Percentiles rank a stretch among this genome's conserved stretches.
These are phyloP conservation scores for Cystobasidium sp. DNA, from an alignment of 1,284 basidiomycete species.

Conservation along the genomic window DNA sequence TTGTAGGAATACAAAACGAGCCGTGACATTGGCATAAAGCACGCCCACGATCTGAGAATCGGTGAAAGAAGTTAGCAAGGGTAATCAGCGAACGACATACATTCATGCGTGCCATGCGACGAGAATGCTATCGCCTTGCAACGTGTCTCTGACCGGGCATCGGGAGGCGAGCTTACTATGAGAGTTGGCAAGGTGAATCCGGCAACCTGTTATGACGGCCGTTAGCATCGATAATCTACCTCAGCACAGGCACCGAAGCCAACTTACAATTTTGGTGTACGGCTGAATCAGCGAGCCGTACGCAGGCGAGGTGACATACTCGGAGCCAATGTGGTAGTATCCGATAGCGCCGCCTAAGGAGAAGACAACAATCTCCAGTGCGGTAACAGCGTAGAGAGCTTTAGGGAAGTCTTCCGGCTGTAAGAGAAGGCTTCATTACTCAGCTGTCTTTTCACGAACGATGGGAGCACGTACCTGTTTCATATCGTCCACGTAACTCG, in stretches of 20 bases:
- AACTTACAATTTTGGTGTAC: slow-evolving; percentile 37
- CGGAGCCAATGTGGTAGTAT: slow-evolving; percentile 62
- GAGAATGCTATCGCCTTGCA: too few relatives aligned
- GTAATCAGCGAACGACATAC: background rate
- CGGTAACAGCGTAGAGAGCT: slow-evolving; percentile 59
- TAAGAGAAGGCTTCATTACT: slow-evolving; percentile 61
- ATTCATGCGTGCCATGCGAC: too few relatives aligned
- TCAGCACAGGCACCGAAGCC: too few relatives aligned
- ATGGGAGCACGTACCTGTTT: slow-evolving; percentile 50
- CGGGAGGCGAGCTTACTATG: slow-evolving; percentile 54
- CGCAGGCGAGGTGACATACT: slow-evolving; percentile 38
- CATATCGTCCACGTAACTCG: slow-evolving; percentile 60
- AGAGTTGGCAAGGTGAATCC: slow-evolving; percentile 63
- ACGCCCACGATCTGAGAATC: slow-evolving; percentile 53
- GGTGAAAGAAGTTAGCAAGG: slow-evolving; percentile 23
- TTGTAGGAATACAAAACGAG: slow-evolving; percentile 64
- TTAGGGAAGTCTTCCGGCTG: slow-evolving; percentile 65
- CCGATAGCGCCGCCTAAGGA: slow-evolving; percentile 67
- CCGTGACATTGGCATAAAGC: slow-evolving; percentile 59
- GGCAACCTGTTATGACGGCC: slow-evolving; percentile 42
- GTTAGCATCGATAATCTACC: too few relatives aligned
- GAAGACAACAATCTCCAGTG: slow-evolving; percentile 67
- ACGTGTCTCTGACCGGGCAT: background rate
- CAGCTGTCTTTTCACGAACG: background rate
- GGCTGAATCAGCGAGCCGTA: slow-evolving; percentile 33